A percentile compares a stretch with the other conserved stretches of the same genome.
Conservation (phyloP, 225 moss, liverwort and hornwort species). For the Ulota crispa region DNA sequence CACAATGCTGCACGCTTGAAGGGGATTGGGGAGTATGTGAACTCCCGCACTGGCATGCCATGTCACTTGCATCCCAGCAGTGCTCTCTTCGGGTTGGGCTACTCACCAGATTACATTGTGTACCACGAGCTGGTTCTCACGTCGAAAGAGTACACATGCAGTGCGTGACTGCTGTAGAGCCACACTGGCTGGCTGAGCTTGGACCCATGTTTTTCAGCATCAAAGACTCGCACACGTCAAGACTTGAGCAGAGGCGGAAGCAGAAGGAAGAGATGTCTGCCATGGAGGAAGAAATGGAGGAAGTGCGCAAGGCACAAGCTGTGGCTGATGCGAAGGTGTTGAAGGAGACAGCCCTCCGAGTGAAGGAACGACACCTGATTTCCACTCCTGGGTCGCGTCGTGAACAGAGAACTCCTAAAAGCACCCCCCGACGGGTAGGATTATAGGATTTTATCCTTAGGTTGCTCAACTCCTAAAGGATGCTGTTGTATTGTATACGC, state of each 20-base stretch:
- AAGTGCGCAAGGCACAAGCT: conserved; percentile 72
- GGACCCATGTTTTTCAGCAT: conserved; percentile 98
- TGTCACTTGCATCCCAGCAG: conserved; percentile 98
- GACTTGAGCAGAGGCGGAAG: conserved; percentile 80
- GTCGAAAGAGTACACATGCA: conserved; percentile 97
- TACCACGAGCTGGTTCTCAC: conserved; percentile 95
- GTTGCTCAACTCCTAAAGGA: neutral
- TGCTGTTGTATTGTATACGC: no score
- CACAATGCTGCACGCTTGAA: conserved; percentile 95
- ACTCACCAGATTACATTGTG: conserved; percentile 94
- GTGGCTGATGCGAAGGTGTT: conserved; percentile 55
- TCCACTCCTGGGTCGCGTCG: conserved; percentile 71
- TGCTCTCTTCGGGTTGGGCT: conserved; percentile 91
- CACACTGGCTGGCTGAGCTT: conserved; percentile 98
- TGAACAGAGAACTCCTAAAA: conserved; percentile 45
- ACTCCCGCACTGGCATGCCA: conserved; percentile 92
- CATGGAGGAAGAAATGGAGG: conserved; percentile 99
- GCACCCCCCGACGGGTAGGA: conserved; percentile 62
- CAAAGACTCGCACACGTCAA: conserved; percentile 91
- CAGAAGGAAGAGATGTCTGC: conserved; percentile 91
- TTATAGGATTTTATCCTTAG: conserved; percentile 7
- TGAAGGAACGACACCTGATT: conserved; percentile 67
- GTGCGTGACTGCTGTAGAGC: conserved; percentile 96
- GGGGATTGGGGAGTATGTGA: conserved; percentile 94
- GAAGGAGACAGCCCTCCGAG: conserved; percentile 68